phyloP scores from a whole-genome alignment of 257 asterid genomes.

The Solanum paucissectum region DNA sequence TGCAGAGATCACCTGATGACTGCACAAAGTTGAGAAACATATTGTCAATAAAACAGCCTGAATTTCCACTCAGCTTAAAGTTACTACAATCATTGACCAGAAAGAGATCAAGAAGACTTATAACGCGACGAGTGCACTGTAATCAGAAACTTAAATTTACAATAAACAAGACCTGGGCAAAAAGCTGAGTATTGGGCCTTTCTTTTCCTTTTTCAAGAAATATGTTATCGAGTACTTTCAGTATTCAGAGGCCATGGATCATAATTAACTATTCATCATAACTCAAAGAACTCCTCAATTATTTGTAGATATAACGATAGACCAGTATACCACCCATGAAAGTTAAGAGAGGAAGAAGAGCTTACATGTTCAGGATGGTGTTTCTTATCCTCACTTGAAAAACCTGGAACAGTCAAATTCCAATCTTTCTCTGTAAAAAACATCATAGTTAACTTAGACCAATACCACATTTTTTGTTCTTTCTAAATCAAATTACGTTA shows the following conservation, averaged over 20 bases:
- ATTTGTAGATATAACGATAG: not conserved
- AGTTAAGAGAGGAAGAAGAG: constrained; percentile 5
- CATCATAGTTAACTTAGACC: not conserved
- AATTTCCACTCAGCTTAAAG: not conserved
- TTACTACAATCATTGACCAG: not conserved
- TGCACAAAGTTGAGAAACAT: constrained; percentile 36
- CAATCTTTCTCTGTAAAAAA: constrained; percentile 71
- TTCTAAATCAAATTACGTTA: not conserved
- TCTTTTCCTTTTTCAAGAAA: not conserved
- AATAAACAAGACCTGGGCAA: not conserved
- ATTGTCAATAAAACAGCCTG: not conserved
- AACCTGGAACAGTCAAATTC: constrained; percentile 82
- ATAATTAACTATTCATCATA: not conserved
- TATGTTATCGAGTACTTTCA: not conserved
- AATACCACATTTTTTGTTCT: not conserved
- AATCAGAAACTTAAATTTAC: not conserved
- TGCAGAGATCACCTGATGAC: constrained; percentile 58
- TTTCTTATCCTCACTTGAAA: constrained; percentile 64
- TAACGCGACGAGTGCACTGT: not conserved
- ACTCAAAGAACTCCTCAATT: not conserved
- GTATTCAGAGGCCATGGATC: not conserved
- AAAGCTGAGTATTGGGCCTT: not conserved
- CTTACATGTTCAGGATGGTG: constrained; percentile 45
- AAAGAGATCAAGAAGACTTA: not conserved
- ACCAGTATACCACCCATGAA: not conserved